Evolutionary conservation across 768 basidiomycete species (phyloP).

Genomic region (Clavulina sp.): DNA sequence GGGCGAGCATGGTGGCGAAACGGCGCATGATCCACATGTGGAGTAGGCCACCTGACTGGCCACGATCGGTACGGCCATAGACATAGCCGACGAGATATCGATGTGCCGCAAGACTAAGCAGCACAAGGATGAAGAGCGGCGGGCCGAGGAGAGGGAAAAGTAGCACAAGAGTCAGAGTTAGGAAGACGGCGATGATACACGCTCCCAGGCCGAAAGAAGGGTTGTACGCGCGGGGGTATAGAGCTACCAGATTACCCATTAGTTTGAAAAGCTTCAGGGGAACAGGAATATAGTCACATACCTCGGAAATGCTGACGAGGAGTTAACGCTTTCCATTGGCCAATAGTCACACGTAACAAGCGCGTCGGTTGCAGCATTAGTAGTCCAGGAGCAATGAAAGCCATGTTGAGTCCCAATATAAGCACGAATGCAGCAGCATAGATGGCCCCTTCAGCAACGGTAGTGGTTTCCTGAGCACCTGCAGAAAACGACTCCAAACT

Average conservation of each 20-base stretch:
- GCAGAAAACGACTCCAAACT: slow-evolving; percentile 40
- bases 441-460: slow-evolving; percentile 50
- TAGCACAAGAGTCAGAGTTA: slow-evolving; percentile 54
- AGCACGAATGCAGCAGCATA: slow-evolving; percentile 50
- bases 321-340: slow-evolving; percentile 44
- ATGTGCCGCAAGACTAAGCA: slow-evolving; percentile 57
- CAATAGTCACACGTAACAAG: slow-evolving; percentile 37
- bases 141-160: slow-evolving; percentile 65
- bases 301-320: slow-evolving; percentile 67
- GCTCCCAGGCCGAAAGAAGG: slow-evolving; percentile 49
- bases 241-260: slow-evolving; percentile 25
- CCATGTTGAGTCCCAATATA: slow-evolving; percentile 40
- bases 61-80: slow-evolving; percentile 47
- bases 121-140: slow-evolving; percentile 44
- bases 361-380: slow-evolving; percentile 55
- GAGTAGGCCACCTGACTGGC: slow-evolving; percentile 52
- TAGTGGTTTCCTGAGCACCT: slow-evolving; percentile 18
- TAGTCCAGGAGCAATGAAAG: slow-evolving; percentile 51
- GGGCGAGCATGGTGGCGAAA: slow-evolving; percentile 47
- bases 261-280: not conserved
- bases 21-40: slow-evolving; percentile 62
- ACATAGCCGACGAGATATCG: slow-evolving; percentile 67
- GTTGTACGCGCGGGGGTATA: slow-evolving; percentile 55
- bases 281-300: slow-evolving; percentile 19
- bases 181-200: slow-evolving; percentile 48